These are phyloP conservation scores for Arthrobotrys conoides DNA, from an alignment of 2,329 filamentous ascomycete species.

Conservation along the genomic window DNA sequence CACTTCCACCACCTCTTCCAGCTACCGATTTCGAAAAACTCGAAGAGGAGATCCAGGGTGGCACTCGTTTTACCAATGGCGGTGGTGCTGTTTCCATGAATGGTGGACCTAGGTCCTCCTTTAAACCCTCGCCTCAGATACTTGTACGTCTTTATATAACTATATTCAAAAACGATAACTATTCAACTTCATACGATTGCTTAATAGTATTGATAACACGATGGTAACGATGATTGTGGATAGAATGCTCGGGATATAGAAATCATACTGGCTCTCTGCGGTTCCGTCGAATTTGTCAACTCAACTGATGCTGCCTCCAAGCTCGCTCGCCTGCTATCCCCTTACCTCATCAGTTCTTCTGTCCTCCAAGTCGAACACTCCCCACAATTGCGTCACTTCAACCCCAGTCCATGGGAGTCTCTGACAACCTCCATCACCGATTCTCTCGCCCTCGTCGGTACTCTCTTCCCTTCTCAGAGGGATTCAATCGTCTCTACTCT, in stretches of 20 bases:
- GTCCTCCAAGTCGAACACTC: conserved; percentile 83
- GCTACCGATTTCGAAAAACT: conserved; percentile 48
- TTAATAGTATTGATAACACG: not conserved
- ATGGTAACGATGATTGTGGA: not conserved
- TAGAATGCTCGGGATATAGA: conserved; percentile 92
- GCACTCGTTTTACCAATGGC: conserved; percentile 22
- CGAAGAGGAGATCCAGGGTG: conserved; percentile 47
- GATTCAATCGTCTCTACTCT: conserved; percentile 77
- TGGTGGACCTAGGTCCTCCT: conserved; percentile 31
- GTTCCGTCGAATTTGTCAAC: conserved; percentile 83
- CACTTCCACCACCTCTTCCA: conserved; percentile 5
- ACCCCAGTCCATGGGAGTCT: conserved; percentile 89
- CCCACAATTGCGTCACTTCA: conserved; percentile 84
- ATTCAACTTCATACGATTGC: not conserved
- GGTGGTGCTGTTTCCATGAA: conserved; percentile 23
- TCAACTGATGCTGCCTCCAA: conserved; percentile 80
- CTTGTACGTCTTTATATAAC: conserved; percentile 37
- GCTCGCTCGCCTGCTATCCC: conserved; percentile 82
- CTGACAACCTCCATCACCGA: conserved; percentile 83
- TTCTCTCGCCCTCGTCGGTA: conserved; percentile 84
- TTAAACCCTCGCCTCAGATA: conserved; percentile 33
- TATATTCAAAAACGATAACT: conserved; percentile 3
- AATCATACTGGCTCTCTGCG: conserved; percentile 89
- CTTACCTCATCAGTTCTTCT: conserved; percentile 88
- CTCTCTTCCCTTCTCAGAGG: conserved; percentile 78